phyloP scores from a whole-genome alignment of 305 asterid species.

The Plantago coronopus region DNA sequence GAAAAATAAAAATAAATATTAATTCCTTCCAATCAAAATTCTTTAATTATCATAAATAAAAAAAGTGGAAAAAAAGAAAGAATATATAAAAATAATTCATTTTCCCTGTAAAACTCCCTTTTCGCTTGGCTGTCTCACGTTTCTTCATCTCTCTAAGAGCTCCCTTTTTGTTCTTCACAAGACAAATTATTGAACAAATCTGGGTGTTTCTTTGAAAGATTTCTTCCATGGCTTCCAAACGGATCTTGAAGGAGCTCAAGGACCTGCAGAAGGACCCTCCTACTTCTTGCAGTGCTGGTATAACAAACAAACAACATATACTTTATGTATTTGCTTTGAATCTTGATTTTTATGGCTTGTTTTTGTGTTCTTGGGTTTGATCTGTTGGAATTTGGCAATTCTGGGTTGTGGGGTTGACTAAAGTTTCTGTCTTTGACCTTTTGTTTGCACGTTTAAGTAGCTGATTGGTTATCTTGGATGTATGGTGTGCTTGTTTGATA shows the following conservation, averaged over 20 bases:
- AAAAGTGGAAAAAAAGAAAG: neutral
- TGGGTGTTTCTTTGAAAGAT: conserved; percentile 13
- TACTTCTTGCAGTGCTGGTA: conserved; percentile 65
- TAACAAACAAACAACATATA: too few relatives aligned
- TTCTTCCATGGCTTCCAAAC: conserved; percentile 50
- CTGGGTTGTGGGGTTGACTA: neutral
- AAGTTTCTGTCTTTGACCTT: neutral
- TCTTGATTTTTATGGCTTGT: conserved; percentile 1
- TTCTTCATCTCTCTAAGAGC: neutral
- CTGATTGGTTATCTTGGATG: neutral
- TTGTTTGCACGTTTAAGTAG: neutral
- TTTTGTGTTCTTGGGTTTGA: conserved; percentile 12
- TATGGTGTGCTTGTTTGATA: neutral
- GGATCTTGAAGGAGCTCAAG: conserved; percentile 62
- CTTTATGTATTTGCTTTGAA: neutral
- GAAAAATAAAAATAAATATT: neutral
- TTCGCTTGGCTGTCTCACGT: neutral
- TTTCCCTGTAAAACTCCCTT: neutral
- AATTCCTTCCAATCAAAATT: neutral
- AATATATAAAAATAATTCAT: conserved; percentile 4
- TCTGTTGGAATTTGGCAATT: conserved; percentile 14
- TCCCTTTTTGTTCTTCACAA: neutral
- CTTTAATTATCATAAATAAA: too few relatives aligned
- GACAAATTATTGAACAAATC: conserved; percentile 19
- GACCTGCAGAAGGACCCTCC: conserved; percentile 69